Conservation (phyloP, 139 green algal genomes). For the Microglena sp. region DNA sequence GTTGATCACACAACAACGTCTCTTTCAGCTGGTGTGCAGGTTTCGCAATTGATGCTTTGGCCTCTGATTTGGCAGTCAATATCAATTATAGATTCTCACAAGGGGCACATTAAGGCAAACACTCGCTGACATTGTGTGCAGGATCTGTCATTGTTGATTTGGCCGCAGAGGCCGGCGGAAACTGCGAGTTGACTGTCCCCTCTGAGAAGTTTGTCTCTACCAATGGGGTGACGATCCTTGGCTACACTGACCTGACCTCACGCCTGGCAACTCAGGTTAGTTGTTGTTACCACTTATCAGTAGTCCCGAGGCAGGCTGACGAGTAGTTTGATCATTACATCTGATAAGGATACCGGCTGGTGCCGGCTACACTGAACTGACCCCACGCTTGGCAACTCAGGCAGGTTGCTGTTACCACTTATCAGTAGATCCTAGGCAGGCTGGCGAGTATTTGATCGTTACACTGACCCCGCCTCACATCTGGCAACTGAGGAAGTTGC, state of each 20-base stretch:
- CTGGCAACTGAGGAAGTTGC: no score
- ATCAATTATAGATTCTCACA: no score
- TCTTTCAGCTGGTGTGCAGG: no score
- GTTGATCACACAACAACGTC: no score
- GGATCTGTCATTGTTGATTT: constrained; percentile 70
- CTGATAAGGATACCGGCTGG: background rate
- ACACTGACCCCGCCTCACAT: no score
- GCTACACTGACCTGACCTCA: constrained; percentile 79
- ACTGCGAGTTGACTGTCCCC: constrained; percentile 26
- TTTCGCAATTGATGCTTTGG: no score
- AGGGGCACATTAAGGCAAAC: no score
- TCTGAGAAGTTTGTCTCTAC: background rate
- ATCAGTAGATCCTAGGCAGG: no score
- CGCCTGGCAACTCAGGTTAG: constrained; percentile 62
- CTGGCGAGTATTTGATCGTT: no score
- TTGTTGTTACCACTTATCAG: background rate
- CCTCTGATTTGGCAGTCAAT: no score
- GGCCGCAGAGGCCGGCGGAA: constrained; percentile 58
- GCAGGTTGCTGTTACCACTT: background rate
- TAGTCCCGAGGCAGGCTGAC: no score
- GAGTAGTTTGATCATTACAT: background rate
- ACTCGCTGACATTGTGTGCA: no score
- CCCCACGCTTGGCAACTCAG: constrained; percentile 60
- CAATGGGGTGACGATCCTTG: constrained; percentile 66
- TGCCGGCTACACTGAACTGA: constrained; percentile 82